Conservation (phyloP, 345 rosid species). For the Moringa oleifera region DNA sequence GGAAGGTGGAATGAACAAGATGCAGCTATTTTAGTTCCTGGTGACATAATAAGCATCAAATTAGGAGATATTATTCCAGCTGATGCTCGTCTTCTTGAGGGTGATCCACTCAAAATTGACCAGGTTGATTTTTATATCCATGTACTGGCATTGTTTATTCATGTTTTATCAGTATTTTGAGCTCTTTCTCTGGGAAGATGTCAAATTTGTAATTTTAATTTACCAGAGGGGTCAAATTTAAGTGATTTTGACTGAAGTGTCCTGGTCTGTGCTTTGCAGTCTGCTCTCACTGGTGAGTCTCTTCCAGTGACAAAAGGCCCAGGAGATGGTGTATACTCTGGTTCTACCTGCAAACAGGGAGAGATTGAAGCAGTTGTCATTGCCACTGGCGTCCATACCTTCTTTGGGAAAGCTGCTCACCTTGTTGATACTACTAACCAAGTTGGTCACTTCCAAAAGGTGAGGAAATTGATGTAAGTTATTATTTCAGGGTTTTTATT, state of each 20-base stretch:
- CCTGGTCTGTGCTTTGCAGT: constrained; percentile 37
- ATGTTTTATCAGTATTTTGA: constrained; percentile 9
- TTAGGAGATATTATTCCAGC: constrained; percentile 97
- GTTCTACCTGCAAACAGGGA: constrained; percentile 98
- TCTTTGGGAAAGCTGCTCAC: constrained; percentile 98
- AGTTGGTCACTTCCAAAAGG: constrained; percentile 99
- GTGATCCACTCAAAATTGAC: constrained; percentile 92
- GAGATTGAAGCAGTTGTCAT: constrained; percentile 96
- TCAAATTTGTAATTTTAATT: no score
- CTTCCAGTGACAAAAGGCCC: constrained; percentile 97
- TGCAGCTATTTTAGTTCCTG: constrained; percentile 85
- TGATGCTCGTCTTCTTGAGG: constrained; percentile 94
- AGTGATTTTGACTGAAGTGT: constrained; percentile 9
- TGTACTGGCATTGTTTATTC: constrained; percentile 4
- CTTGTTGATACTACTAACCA: constrained; percentile 97
- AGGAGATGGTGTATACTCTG: constrained; percentile 96
- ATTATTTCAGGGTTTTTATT: neutral
- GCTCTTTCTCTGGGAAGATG: neutral
- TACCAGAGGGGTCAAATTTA: neutral
- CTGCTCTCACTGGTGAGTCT: constrained; percentile 98
- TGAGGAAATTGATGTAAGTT: constrained; percentile 17
- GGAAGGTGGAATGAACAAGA: constrained; percentile 96
- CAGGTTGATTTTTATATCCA: constrained; percentile 42
- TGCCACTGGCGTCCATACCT: constrained; percentile 96
- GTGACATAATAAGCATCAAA: constrained; percentile 85